Conservation (phyloP, 805 yeast species). For the Zygosaccharomyces lentus region DNA sequence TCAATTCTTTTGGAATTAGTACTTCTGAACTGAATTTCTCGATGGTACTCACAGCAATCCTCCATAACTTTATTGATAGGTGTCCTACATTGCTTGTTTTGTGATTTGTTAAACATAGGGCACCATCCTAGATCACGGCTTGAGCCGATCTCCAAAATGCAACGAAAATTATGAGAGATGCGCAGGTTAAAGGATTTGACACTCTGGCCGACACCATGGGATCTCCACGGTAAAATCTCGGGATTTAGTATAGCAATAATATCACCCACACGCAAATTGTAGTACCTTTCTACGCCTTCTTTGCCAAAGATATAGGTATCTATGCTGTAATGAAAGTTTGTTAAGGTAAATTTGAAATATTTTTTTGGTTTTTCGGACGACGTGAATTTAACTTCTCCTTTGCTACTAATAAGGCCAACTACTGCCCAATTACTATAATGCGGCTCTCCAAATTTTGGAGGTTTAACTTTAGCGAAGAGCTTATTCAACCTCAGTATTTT, state of each 20-base stretch:
- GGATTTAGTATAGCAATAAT: conserved; percentile 76
- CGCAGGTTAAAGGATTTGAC: conserved; percentile 50
- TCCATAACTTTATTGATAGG: conserved; percentile 54
- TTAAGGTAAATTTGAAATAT: conserved; percentile 57
- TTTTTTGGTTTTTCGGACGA: conserved; percentile 42
- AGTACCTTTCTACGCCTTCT: conserved; percentile 61
- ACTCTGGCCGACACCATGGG: conserved; percentile 18
- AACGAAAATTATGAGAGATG: conserved; percentile 46
- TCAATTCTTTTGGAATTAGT: conserved; percentile 68
- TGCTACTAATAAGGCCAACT: conserved; percentile 61
- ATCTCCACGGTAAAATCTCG: conserved; percentile 42
- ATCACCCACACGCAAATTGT: conserved; percentile 73
- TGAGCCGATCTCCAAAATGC: conserved; percentile 69
- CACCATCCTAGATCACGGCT: conserved; percentile 69
- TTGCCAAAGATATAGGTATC: conserved; percentile 59
- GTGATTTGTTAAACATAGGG: conserved; percentile 41
- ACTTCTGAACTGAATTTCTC: conserved; percentile 50
- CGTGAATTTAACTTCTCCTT: conserved; percentile 50
- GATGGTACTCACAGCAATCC: conserved; percentile 68
- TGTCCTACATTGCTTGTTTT: conserved; percentile 51
- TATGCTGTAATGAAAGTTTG: conserved; percentile 61
- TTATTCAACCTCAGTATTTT: conserved; percentile 56
- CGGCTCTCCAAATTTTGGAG: conserved; percentile 70
- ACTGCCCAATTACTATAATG: conserved; percentile 72
- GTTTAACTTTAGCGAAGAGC: conserved; percentile 57